Conservation (phyloP, 768 basidiomycete genomes). For the Boletus rubropictus region DNA sequence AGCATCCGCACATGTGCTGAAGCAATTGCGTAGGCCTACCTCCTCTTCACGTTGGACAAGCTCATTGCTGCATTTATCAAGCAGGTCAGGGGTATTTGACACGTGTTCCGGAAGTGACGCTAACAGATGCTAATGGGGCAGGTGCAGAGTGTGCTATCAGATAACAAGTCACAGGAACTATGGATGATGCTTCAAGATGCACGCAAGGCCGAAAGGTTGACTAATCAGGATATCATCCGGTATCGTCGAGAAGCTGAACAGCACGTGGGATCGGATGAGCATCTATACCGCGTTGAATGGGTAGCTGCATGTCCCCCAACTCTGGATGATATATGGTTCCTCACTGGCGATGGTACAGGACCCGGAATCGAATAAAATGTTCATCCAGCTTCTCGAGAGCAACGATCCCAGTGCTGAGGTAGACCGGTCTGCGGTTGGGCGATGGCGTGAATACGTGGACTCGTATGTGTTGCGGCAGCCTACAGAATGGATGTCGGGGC, state of each 20-base stretch:
- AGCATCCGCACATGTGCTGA: constrained; percentile 2
- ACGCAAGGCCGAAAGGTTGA: constrained; percentile 47
- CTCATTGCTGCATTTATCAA: constrained; percentile 84
- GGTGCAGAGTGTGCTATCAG: constrained; percentile 83
- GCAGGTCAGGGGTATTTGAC: constrained; percentile 50
- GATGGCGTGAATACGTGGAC: constrained; percentile 73
- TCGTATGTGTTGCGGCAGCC: constrained; percentile 65
- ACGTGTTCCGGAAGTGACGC: not conserved
- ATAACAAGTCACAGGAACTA: constrained; percentile 82
- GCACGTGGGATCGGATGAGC: constrained; percentile 68
- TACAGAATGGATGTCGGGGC: constrained; percentile 62
- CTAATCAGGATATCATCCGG: constrained; percentile 62
- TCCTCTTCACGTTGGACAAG: constrained; percentile 91
- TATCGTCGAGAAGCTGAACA: constrained; percentile 78
- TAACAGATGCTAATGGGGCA: constrained; percentile 28
- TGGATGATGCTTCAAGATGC: constrained; percentile 68
- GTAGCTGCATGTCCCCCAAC: constrained; percentile 36
- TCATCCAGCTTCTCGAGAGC: constrained; percentile 52
- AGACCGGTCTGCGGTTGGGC: constrained; percentile 42
- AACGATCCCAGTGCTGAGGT: constrained; percentile 63
- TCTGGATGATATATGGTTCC: constrained; percentile 3
- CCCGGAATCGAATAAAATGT: constrained; percentile 47
- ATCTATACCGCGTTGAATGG: constrained; percentile 77
- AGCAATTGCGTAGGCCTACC: constrained; percentile 65
- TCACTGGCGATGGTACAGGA: constrained; percentile 39